Conservation (phyloP, 768 basidiomycete genomes). For the Phylloporus sp. region DNA sequence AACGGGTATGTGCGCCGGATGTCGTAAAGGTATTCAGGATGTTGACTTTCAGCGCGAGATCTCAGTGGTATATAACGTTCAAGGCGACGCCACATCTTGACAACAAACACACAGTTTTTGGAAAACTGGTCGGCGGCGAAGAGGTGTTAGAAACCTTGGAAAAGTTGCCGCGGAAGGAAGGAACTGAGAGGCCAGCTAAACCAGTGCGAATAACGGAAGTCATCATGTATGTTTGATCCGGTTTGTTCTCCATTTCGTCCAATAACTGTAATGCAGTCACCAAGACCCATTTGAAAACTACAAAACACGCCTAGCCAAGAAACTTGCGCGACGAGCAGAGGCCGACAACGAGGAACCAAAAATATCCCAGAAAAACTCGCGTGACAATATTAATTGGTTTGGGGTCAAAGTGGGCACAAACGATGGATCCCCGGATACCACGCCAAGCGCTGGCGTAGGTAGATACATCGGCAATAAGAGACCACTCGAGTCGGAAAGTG, state of each 20-base stretch:
- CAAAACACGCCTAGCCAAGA: constrained; percentile 75
- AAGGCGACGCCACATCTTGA: constrained; percentile 78
- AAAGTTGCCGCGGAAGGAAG: constrained; percentile 71
- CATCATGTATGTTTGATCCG: constrained; percentile 58
- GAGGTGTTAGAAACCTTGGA: constrained; percentile 85
- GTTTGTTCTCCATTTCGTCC: neutral
- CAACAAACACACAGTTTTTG: constrained; percentile 94
- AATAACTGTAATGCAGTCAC: constrained; percentile 44
- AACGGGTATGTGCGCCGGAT: constrained; percentile 65
- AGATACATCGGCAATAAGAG: constrained; percentile 69
- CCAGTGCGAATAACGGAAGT: constrained; percentile 82
- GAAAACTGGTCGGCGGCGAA: constrained; percentile 94
- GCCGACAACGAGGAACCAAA: constrained; percentile 29
- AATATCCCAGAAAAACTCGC: constrained; percentile 47
- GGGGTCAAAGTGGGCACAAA: constrained; percentile 70
- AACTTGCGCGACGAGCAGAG: constrained; percentile 46
- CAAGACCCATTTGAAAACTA: constrained; percentile 96
- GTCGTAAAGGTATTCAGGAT: neutral
- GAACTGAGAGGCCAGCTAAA: constrained; percentile 83
- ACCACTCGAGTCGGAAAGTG: constrained; percentile 30
- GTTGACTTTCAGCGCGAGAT: constrained; percentile 40
- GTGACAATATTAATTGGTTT: constrained; percentile 82
- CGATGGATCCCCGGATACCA: constrained; percentile 31
- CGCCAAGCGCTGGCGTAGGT: constrained; percentile 51
- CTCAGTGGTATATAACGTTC: constrained; percentile 95